These are phyloP conservation scores for Russula dissimulans DNA, from an alignment of 768 basidiomycete species.

Conservation along the genomic window DNA sequence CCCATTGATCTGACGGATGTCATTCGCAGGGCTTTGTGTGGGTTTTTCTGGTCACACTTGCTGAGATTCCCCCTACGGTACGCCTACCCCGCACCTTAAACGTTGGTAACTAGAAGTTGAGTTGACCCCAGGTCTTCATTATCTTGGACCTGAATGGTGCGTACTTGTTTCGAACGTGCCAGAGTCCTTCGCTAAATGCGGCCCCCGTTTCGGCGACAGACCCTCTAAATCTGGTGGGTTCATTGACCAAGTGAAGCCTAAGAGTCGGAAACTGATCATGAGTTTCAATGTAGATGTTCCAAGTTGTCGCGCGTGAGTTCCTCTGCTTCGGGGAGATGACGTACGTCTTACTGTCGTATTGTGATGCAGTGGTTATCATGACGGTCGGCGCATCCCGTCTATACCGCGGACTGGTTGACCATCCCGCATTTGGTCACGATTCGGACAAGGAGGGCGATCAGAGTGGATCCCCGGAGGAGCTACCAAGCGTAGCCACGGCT, in stretches of 20 bases:
- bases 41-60: conserved; percentile 4
- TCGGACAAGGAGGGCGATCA: not conserved
- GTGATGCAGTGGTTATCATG: conserved; percentile 5
- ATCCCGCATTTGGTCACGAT: not conserved
- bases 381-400: conserved; percentile 8
- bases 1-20: not conserved
- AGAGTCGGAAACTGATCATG: not conserved
- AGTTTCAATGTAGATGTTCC: conserved; percentile 3
- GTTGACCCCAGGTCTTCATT: conserved; percentile 1
- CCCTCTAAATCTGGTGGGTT: conserved; percentile 13
- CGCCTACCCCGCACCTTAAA: not conserved
- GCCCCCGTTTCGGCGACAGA: not conserved
- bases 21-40: conserved; percentile 1
- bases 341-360: not conserved
- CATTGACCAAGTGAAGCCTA: not conserved
- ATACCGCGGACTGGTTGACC: conserved; percentile 10
- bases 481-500: not conserved
- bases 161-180: not conserved
- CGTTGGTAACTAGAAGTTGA: not conserved
- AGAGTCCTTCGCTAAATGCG: not conserved
- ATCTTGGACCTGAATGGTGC: conserved; percentile 13
- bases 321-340: not conserved
- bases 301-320: conserved; percentile 1
- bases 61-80: conserved; percentile 9
- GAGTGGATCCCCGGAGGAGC: not conserved